phyloP scores from a whole-genome alignment of 306 rosid species.

The Quercus engelmannii region DNA sequence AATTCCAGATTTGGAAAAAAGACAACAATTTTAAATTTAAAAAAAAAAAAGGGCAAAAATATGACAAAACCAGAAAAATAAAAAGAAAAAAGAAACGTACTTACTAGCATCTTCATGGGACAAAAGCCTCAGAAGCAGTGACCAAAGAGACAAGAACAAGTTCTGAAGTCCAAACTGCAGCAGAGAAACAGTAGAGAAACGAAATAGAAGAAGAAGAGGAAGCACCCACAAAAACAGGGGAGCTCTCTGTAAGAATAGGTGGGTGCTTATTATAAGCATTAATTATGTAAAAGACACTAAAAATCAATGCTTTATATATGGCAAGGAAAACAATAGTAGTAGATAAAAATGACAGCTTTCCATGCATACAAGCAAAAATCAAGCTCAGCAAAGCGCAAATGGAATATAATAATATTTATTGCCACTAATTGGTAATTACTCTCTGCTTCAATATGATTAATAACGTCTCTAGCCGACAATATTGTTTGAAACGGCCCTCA shows the following conservation, averaged over 20 bases:
- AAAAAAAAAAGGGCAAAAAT: not conserved
- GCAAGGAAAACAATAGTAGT: not conserved
- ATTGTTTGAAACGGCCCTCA: slow-evolving; percentile 68
- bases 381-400: slow-evolving; percentile 1
- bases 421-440: slow-evolving; percentile 46
- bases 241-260: slow-evolving; percentile 29
- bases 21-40: not conserved
- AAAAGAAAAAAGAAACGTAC: slow-evolving; percentile 67
- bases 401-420: slow-evolving; percentile 27
- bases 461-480: slow-evolving; percentile 90
- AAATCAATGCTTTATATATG: slow-evolving; percentile 38
- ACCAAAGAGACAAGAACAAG: slow-evolving; percentile 40
- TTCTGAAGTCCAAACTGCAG: slow-evolving; percentile 27
- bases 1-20: slow-evolving; percentile 5
- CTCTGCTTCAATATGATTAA: slow-evolving; percentile 46
- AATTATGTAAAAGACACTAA: slow-evolving; percentile 62
- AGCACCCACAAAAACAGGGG: slow-evolving; percentile 28
- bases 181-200: slow-evolving; percentile 11
- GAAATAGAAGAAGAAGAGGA: slow-evolving; percentile 18
- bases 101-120: slow-evolving; percentile 90
- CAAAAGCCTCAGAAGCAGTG: slow-evolving; percentile 57
- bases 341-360: slow-evolving; percentile 50
- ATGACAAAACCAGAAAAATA: slow-evolving; percentile 22
- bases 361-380: slow-evolving; percentile 8
- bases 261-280: slow-evolving; percentile 50